Conservation (phyloP, 257 asterid species). For the Lavandula angustifolia region DNA sequence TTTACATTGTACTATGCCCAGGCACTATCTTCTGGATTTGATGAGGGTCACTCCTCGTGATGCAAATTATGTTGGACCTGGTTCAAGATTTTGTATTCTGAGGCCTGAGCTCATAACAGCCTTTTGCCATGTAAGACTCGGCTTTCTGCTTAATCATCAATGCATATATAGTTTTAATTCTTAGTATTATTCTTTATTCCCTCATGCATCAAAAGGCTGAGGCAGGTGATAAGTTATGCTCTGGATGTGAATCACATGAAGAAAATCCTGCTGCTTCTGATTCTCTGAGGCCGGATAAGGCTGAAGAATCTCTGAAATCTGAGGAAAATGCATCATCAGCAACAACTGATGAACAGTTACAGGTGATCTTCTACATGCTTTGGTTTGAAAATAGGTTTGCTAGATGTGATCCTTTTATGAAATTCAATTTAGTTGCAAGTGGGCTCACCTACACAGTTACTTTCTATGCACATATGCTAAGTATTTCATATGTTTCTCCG, state of each 20-base stretch:
- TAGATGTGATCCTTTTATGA: constrained; percentile 8
- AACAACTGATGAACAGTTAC: constrained; percentile 44
- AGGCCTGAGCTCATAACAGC: constrained; percentile 86
- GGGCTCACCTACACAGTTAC: background rate
- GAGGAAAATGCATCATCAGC: constrained; percentile 40
- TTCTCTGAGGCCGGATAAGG: constrained; percentile 40
- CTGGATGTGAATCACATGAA: constrained; percentile 43
- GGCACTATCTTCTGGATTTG: constrained; percentile 92
- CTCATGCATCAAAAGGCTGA: constrained; percentile 49
- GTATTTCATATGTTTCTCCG: background rate
- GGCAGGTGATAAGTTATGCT: constrained; percentile 54
- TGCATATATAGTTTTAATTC: constrained; percentile 14
- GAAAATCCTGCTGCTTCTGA: constrained; percentile 42
- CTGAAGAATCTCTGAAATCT: constrained; percentile 37
- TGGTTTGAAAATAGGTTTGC: constrained; percentile 19
- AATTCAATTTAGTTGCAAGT: constrained; percentile 9
- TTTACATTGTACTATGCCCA: constrained; percentile 32
- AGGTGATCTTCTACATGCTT: constrained; percentile 26
- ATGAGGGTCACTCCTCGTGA: constrained; percentile 99
- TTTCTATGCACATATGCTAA: background rate
- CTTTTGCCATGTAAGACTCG: constrained; percentile 67
- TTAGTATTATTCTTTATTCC: constrained; percentile 27
- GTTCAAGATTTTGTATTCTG: constrained; percentile 84
- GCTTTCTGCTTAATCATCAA: background rate
- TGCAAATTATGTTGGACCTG: constrained; percentile 75